phyloP scores from a whole-genome alignment of 1,139 yeast species.

The Candida sanyaensis region DNA sequence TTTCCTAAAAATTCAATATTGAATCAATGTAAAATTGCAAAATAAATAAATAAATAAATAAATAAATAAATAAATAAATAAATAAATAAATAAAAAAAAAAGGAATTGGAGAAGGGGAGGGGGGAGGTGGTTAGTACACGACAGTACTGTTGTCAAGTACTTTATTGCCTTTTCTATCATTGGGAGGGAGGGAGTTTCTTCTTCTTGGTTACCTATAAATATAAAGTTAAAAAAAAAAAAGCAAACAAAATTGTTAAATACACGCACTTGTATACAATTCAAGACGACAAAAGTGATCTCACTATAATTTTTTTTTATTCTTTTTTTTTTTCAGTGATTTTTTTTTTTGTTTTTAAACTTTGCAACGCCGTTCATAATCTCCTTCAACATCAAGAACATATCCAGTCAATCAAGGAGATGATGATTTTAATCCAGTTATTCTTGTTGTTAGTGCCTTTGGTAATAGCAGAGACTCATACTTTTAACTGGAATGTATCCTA shows the following conservation, averaged over 20 bases:
- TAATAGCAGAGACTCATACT: constrained; percentile 56
- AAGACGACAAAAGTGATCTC: too few species aligned
- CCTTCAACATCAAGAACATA: background rate
- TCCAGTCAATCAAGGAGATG: background rate
- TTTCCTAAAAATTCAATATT: constrained; percentile 24
- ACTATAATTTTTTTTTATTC: background rate
- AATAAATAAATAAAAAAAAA: background rate
- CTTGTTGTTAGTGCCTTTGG: constrained; percentile 6
- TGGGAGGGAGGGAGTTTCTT: too few species aligned
- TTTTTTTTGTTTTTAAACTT: background rate
- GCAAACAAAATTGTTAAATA: too few species aligned
- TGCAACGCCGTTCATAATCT: background rate
- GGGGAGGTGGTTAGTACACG: too few species aligned
- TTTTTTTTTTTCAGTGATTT: background rate
- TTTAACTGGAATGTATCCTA: constrained; percentile 77
- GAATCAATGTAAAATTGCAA: constrained; percentile 16
- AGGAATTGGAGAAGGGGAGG: too few species aligned
- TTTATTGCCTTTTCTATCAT: too few species aligned
- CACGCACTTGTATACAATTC: too few species aligned
- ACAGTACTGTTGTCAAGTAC: too few species aligned
- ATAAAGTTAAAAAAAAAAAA: too few species aligned
- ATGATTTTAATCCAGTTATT: background rate
- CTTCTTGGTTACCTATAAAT: too few species aligned
- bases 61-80: background rate
- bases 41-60: background rate